Evolutionary conservation across 306 rosid species (phyloP), one percentile per base, ranked within the genome.

Genomic region (Vicia sativa): DNA sequence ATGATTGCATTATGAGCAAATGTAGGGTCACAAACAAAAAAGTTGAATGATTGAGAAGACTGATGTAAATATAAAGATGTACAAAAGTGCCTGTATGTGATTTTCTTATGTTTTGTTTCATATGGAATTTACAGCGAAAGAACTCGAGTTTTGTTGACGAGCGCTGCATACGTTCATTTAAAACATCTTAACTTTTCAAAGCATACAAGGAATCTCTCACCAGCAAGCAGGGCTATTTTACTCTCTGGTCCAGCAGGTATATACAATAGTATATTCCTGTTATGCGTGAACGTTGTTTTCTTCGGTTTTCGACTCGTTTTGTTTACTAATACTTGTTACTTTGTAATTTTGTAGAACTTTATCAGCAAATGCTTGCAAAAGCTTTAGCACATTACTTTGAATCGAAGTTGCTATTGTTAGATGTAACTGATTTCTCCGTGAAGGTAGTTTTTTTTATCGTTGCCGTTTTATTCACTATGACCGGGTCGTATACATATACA

Each of bases 221-320:
- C 90, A 2, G 98, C 95, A 28, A 93, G 97, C 77, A 77, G 87
- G 66, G 82, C 90, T 53, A 93, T 93, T 77, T 74, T 93, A 88
- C 96, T 93, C 3, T 86, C 95, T 25, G 98, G 98, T 80, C 96
- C 90, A 14, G 75, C 89, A 31, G 97, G 98, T 93, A 80, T 18
- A 70, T 19, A n/a, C 16, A 42, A 34, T 2, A 31, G 41, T 62
- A 58, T 55, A 45, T 35, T 45, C 26, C 10, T 28, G 18, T 54
- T 34, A 39, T 26, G 31, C 41, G 11, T 13, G 26, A 28, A 70
- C 10, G 8, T 25, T 14, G 41, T 46, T 74, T 63, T 44, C 7
- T 18, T 5, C 18, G 9, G 34, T 44, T 54, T 75, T 43, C 15
- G 43, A 21, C 25, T 66, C 49, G 21, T 3, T 14, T 45, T 65